phyloP scores from a whole-genome alignment of 495 filamentous ascomycete species.

The Hyaloscypha hepaticicola region DNA sequence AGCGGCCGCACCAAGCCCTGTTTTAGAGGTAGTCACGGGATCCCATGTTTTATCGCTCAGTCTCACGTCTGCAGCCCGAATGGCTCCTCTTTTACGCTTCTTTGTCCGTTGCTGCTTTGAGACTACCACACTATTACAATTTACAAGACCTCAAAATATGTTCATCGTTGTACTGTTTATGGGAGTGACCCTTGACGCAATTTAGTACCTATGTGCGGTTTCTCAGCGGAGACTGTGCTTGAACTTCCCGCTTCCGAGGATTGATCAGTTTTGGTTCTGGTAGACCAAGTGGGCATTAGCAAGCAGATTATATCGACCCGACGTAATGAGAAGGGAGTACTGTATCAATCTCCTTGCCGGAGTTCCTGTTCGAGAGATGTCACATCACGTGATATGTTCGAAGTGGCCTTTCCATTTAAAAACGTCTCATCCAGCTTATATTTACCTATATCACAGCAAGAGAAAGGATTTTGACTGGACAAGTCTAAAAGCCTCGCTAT shows the following conservation, averaged over 20 bases:
- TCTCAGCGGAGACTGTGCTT: too few relatives aligned
- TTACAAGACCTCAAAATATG: background rate
- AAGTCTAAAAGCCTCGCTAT: background rate
- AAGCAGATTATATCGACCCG: too few relatives aligned
- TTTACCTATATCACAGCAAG: too few relatives aligned
- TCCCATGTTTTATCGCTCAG: background rate
- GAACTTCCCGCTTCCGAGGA: too few relatives aligned
- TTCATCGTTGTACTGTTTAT: background rate
- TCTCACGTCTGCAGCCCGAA: background rate
- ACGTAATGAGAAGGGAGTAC: too few relatives aligned
- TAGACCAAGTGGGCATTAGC: too few relatives aligned
- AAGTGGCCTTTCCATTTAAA: too few relatives aligned
- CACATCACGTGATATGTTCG: too few relatives aligned
- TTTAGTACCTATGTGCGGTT: too few relatives aligned
- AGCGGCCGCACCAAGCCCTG: background rate
- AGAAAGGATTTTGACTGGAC: background rate
- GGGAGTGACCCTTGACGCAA: background rate
- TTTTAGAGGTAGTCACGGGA: constrained; percentile 5
- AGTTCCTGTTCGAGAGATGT: too few relatives aligned
- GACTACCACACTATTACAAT: background rate
- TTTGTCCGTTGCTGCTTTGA: background rate
- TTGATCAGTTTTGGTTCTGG: too few relatives aligned
- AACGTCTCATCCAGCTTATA: background rate
- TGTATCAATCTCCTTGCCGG: too few relatives aligned
- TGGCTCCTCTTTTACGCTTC: background rate